Evolutionary conservation across 345 rosid genomes (phyloP), one percentile per base, ranked within the genome.

Genomic region (Jatropha curcas): DNA sequence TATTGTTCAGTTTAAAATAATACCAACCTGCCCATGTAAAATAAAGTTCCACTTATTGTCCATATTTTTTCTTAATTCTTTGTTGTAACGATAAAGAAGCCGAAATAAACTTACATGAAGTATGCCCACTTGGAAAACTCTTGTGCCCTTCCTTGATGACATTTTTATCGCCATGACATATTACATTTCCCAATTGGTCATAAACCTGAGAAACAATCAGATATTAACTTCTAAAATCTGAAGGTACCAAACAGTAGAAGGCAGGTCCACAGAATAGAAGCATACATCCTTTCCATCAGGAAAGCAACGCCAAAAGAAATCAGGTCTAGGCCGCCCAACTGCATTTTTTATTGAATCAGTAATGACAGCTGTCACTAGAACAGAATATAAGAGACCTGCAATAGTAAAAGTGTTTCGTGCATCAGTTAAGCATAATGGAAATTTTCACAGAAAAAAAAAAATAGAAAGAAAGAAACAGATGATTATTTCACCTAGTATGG

Each of bases 231-330:
- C 57, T 48, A 24, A 10, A 13, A 52, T 31, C 28, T 65, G 65
- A 70, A 75, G 39, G 45, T 37, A 68, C 12, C 17, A 72, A 48
- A 65, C 9, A 59, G 67, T 20, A 55, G 67, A 66, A 71, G 67
- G 64, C 51, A 71, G 67, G 64, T 55, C 22, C 37, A 58, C 43
- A 60, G 67, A 71, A 63, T 48, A 60, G 67, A 71, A 63, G 59
- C 88, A 64, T 87, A 92, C 97, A 69, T 85, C 96, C 72, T 86
- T 83, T 57, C 98, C 98, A 84, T 94, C 97, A 0, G 96, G 98
- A 77, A 94, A 94, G 77, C 97, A 94, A 34, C 95, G 97, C 96
- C 97, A 89, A 83, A 89, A 94, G 83, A 94, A 94, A 81, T 94
- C 93, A 41, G 98, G 98, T n/a, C 95, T 86, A 64, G 97, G 97